Percentiles rank a stretch among this genome's conserved stretches.
Conservation (phyloP, 1,284 basidiomycete species). For the Ganoderma sp. region DNA sequence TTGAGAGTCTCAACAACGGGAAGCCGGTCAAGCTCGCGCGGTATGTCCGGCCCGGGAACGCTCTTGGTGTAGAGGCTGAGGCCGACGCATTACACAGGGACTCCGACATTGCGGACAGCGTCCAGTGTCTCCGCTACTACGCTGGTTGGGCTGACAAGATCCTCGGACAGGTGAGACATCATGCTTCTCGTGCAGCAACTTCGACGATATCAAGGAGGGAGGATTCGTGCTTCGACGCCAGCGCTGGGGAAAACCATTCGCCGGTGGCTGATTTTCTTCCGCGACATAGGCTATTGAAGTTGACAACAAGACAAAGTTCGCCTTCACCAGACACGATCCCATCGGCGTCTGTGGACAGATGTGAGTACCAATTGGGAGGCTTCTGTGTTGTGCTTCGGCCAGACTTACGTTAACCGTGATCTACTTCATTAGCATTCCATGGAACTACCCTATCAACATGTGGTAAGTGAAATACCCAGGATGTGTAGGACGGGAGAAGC, state of each 20-base stretch:
- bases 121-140: constrained; percentile 84
- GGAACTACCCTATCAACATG: constrained; percentile 95
- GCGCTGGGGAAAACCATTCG: background rate
- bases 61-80: constrained; percentile 1
- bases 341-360: constrained; percentile 94
- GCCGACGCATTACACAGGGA: constrained; percentile 57
- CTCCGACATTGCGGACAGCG: constrained; percentile 84
- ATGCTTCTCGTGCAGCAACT: background rate
- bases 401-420: constrained; percentile 4
- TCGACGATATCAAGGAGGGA: background rate
- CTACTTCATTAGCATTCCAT: constrained; percentile 71
- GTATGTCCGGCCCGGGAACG: constrained; percentile 39
- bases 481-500: background rate
- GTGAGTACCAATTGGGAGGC: constrained; percentile 48
- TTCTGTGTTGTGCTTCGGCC: constrained; percentile 18
- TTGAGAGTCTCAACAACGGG: constrained; percentile 85
- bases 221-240: background rate
- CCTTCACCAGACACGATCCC: constrained; percentile 90
- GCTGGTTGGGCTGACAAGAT: constrained; percentile 72
- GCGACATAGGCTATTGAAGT: constrained; percentile 75
- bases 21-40: constrained; percentile 82
- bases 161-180: constrained; percentile 50
- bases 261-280: background rate
- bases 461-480: constrained; percentile 53
- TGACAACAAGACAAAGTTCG: constrained; percentile 79